Conservation (phyloP, 805 yeast genomes). For the Sugiyamaella floridensis region DNA sequence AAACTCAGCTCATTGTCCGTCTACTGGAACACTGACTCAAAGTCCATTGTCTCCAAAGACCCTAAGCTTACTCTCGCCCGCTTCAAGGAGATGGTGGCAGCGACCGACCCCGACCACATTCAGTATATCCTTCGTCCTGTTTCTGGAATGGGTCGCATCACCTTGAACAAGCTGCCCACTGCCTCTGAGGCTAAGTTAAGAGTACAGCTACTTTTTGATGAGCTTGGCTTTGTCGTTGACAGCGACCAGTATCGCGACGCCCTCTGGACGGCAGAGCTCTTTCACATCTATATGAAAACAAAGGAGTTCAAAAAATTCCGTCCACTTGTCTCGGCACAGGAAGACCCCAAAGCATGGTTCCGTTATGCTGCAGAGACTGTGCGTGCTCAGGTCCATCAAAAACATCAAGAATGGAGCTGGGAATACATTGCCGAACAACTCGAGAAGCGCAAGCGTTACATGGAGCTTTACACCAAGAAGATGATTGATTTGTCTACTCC, state of each 20-base stretch:
- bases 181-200: conserved; percentile 46
- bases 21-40: conserved; percentile 74
- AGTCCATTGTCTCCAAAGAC: conserved; percentile 38
- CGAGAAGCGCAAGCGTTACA: conserved; percentile 63
- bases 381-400: conserved; percentile 71
- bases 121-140: conserved; percentile 70
- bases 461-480: conserved; percentile 58
- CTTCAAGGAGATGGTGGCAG: conserved; percentile 28
- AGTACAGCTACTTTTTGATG: conserved; percentile 74
- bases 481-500: conserved; percentile 32
- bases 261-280: conserved; percentile 71
- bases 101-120: conserved; percentile 5
- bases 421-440: conserved; percentile 63
- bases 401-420: conserved; percentile 84
- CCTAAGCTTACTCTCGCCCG: conserved; percentile 30
- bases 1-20: conserved; percentile 67
- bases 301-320: conserved; percentile 64
- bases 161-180: conserved; percentile 67
- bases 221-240: conserved; percentile 80
- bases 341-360: conserved; percentile 78
- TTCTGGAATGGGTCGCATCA: conserved; percentile 76
- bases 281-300: conserved; percentile 71
- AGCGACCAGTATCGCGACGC: conserved; percentile 78
- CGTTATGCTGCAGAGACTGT: conserved; percentile 73
- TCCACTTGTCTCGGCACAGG: conserved; percentile 47